Conservation (phyloP, 2,329 filamentous ascomycete species). For the Tolypocladium sp. region DNA sequence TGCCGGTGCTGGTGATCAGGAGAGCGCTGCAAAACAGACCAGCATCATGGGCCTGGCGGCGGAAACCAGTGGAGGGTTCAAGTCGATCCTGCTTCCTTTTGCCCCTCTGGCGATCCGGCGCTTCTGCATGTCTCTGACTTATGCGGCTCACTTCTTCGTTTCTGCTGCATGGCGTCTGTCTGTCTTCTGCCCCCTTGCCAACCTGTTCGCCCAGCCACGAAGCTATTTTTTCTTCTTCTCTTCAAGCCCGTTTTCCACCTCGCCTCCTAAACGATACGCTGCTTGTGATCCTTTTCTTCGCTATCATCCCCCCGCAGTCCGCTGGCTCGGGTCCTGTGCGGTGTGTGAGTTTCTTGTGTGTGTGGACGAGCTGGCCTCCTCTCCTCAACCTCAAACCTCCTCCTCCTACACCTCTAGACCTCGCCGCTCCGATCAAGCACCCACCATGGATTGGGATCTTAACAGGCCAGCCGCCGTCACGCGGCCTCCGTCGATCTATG, state of each 20-base stretch:
- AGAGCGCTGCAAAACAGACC: background rate
- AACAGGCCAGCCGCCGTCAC: background rate
- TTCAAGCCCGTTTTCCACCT: background rate
- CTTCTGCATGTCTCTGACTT: background rate
- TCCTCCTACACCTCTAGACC: background rate
- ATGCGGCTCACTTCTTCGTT: background rate
- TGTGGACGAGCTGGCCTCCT: conserved; percentile 3
- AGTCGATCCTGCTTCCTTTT: conserved; percentile 1
- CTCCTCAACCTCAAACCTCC: background rate
- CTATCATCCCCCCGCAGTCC: background rate
- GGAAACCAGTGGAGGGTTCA: background rate
- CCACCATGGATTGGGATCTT: conserved; percentile 3
- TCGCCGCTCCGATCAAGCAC: background rate
- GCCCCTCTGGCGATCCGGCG: background rate
- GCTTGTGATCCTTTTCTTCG: background rate
- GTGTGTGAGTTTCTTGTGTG: background rate
- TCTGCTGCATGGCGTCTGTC: background rate
- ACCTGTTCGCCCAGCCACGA: background rate
- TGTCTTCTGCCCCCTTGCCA: background rate
- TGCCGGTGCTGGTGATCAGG: background rate
- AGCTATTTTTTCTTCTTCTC: background rate
- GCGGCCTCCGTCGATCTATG: conserved; percentile 4
- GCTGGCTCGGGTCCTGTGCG: background rate
- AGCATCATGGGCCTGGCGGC: background rate
- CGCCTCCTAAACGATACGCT: background rate